Evolutionary conservation across 352 stramenopile species (phyloP), one percentile per base, ranked within the genome.

Genomic region (Phytophthora ramorum): DNA sequence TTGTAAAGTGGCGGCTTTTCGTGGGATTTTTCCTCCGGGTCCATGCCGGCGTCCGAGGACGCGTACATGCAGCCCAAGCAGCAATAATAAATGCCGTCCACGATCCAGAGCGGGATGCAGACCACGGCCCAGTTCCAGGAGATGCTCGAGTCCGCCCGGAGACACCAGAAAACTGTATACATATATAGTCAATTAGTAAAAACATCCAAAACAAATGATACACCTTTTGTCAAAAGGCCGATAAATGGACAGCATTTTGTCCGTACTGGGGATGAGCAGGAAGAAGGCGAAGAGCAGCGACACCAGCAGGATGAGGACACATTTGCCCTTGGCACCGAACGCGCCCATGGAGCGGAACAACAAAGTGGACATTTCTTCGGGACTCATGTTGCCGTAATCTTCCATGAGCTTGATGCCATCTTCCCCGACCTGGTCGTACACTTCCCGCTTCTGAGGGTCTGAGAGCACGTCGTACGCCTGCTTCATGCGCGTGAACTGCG

Each of bases 391-490:
- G 54, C 80, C 83, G 58, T 91, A 94, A 66, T 96, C 89, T 53
- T 93, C 84, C 84, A 96, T 93, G 41, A 96, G 63, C 70, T 94
- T 96, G 46, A 96, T 85, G n/a, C 88, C 88, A 63, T 96, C 86
- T 75, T 96, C 86, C 13, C 88, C 88, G n/a, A 89, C 82, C 72
- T 89, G 81, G 68, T 93, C 87, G 62, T 94, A 95, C 52, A 95
- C 66, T 43, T 93, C 81, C 8, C 86, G 81, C 70, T 94, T 93
- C 58, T 94, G 79, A 22, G 89, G 82, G 75, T 98, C 93, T 5
- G 75, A 87, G 26, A 99, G 79, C 30, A 97, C 83, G 67, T 99
- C 94, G 71, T 98, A 98, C 17, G 96, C 96, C 58, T 94, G 58
- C 61, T 97, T 97, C 69, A 98, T 93, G 35, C 80, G 76, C 34